Evolutionary conservation across 371 early-diverging fungal genomes (phyloP).

Genomic region (Capillidium heterosporum): DNA sequence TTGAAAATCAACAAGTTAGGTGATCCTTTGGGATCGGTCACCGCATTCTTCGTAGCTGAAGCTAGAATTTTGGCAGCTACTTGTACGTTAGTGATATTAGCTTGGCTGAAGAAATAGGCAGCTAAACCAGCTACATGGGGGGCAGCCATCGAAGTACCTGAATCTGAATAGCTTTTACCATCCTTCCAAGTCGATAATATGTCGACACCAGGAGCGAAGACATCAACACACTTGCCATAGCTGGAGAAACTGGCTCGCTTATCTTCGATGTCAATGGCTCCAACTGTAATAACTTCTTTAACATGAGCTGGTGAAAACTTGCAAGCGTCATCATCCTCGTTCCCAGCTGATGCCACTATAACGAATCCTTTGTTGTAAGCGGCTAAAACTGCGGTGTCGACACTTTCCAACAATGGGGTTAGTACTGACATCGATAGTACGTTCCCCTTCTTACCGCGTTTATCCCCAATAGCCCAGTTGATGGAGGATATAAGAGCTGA

Average conservation of each 20-base stretch:
- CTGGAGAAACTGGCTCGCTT: conserved; percentile 48
- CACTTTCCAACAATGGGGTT: conserved; percentile 8
- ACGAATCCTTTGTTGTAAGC: conserved; percentile 27
- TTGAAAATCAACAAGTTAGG: background rate
- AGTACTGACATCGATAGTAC: conserved; percentile 41
- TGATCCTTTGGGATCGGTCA: background rate
- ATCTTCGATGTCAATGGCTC: conserved; percentile 36
- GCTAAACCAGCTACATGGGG: conserved; percentile 65
- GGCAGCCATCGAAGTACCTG: conserved; percentile 70
- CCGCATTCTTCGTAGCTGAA: background rate
- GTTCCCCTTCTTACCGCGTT: conserved; percentile 10
- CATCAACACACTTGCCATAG: conserved; percentile 48
- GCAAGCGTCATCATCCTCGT: conserved; percentile 28
- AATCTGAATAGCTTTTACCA: conserved; percentile 7
- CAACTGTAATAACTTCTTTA: conserved; percentile 33
- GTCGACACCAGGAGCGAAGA: conserved; percentile 34
- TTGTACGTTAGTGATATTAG: background rate
- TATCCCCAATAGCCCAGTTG: conserved; percentile 33
- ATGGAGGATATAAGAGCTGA: conserved; percentile 52
- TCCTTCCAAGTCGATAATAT: conserved; percentile 28
- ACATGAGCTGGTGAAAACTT: conserved; percentile 39
- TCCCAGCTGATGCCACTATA: conserved; percentile 61
- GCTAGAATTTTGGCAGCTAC: background rate
- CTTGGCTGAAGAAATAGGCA: background rate
- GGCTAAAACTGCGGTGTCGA: conserved; percentile 21